Percentiles rank a stretch among this genome's conserved stretches.
Evolutionary conservation across 306 rosid species (phyloP).

Genomic region (Cajanus cajan): DNA sequence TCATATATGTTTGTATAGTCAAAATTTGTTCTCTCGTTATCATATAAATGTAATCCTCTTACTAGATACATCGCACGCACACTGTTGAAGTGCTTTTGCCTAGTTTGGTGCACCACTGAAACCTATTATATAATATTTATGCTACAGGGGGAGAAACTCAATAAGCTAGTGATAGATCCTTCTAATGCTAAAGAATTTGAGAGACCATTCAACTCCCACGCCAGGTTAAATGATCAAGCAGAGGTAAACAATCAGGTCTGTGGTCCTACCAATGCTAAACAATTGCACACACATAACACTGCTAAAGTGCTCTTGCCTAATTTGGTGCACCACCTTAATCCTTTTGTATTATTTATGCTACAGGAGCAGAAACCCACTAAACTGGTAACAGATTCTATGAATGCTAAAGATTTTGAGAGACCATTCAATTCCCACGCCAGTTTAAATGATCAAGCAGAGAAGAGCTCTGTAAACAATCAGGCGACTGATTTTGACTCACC

Average conservation of each 20-base stretch:
- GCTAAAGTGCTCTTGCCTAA: neutral
- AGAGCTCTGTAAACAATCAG: slow-evolving; percentile 43
- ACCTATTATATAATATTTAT: neutral
- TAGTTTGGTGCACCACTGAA: neutral
- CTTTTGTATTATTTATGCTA: slow-evolving; percentile 22
- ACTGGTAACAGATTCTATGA: slow-evolving; percentile 53
- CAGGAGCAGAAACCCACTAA: slow-evolving; percentile 77
- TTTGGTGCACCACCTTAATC: slow-evolving; percentile 5
- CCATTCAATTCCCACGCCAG: slow-evolving; percentile 54
- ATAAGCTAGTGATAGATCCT: slow-evolving; percentile 60
- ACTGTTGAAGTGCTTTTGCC: slow-evolving; percentile 1
- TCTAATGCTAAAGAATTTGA: slow-evolving; percentile 61
- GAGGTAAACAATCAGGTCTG: slow-evolving; percentile 48
- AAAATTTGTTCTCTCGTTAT: neutral
- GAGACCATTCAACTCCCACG: slow-evolving; percentile 58
- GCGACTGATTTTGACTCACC: slow-evolving; percentile 43
- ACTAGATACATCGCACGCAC: neutral
- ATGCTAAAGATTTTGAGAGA: slow-evolving; percentile 64
- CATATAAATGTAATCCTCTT: neutral
- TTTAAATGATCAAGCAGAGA: slow-evolving; percentile 53
- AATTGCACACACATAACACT: neutral
- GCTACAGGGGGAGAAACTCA: slow-evolving; percentile 71
- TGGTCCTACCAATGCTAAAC: slow-evolving; percentile 29
- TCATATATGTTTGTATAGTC: neutral
- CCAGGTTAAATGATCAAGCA: slow-evolving; percentile 48